phyloP scores from a whole-genome alignment of 192 early-diverging fungal genomes.

The Coemansia sp. region DNA sequence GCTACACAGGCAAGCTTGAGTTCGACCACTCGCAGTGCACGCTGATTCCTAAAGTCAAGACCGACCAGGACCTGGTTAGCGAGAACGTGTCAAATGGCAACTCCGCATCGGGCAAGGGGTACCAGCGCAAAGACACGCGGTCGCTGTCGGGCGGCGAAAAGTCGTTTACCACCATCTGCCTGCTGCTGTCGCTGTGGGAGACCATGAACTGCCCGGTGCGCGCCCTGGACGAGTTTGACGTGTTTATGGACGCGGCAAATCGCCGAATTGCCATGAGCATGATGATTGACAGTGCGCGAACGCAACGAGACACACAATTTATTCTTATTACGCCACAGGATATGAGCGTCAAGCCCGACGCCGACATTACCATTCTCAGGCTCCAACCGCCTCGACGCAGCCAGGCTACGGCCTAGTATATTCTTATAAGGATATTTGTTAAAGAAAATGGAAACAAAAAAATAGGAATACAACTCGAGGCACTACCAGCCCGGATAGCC shows the following conservation, averaged over 20 bases:
- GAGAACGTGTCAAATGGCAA: constrained; percentile 11
- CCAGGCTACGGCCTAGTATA: neutral
- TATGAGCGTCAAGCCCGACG: constrained; percentile 59
- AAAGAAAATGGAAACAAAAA: neutral
- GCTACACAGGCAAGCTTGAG: constrained; percentile 73
- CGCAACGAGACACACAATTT: constrained; percentile 73
- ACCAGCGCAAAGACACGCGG: constrained; percentile 73
- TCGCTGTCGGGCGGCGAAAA: constrained; percentile 98
- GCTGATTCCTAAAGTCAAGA: constrained; percentile 63
- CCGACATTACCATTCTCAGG: constrained; percentile 49
- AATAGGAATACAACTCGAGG: neutral
- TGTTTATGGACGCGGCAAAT: constrained; percentile 99
- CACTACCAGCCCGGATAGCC: neutral
- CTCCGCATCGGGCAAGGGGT: constrained; percentile 6
- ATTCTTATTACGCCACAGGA: constrained; percentile 96
- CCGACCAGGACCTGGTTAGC: constrained; percentile 37
- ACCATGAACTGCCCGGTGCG: constrained; percentile 85
- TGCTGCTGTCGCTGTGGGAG: constrained; percentile 92
- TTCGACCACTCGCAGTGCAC: constrained; percentile 67
- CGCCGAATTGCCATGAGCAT: constrained; percentile 78
- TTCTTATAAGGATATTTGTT: neutral
- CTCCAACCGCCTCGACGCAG: constrained; percentile 53
- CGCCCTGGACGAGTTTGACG: constrained; percentile 98
- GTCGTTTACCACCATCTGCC: constrained; percentile 89
- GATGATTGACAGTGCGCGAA: constrained; percentile 81